Percentiles rank a stretch among this genome's conserved stretches.
phyloP scores from a whole-genome alignment of 225 moss, liverwort and hornwort genomes.

The Takakia lepidozioides region DNA sequence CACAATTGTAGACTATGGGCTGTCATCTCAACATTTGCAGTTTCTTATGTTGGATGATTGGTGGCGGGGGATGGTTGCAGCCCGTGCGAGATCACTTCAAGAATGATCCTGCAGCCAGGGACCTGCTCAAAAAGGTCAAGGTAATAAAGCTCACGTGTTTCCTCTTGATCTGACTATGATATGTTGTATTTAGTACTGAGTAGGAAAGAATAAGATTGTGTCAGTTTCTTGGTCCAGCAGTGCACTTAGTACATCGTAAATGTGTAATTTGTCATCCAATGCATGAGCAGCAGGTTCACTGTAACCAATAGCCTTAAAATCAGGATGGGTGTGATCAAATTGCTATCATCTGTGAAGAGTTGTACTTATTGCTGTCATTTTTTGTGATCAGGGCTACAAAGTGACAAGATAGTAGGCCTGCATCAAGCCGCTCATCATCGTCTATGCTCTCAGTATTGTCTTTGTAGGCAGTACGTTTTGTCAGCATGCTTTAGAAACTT shows the following conservation, averaged over 20 bases:
- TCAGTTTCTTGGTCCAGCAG: no score
- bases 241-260: neutral
- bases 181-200: neutral
- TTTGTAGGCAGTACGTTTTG: no score
- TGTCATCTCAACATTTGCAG: no score
- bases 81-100: conserved; percentile 87
- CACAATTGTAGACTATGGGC: no score
- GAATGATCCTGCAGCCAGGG: conserved; percentile 62
- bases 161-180: neutral
- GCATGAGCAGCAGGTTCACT: neutral
- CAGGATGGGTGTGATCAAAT: neutral
- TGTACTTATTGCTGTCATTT: neutral
- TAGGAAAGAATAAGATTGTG: neutral
- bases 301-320: neutral
- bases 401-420: conserved; percentile 8
- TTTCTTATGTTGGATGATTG: no score
- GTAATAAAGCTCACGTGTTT: conserved; percentile 13
- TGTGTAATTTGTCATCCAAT: neutral
- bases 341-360: neutral
- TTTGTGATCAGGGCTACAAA: conserved; percentile 9
- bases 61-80: conserved; percentile 19
- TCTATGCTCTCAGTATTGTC: no score
- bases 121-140: conserved; percentile 72
- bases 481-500: no score
- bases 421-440: no score